Evolutionary conservation across 306 rosid species (phyloP).

Genomic region (Boehmeria nivea): DNA sequence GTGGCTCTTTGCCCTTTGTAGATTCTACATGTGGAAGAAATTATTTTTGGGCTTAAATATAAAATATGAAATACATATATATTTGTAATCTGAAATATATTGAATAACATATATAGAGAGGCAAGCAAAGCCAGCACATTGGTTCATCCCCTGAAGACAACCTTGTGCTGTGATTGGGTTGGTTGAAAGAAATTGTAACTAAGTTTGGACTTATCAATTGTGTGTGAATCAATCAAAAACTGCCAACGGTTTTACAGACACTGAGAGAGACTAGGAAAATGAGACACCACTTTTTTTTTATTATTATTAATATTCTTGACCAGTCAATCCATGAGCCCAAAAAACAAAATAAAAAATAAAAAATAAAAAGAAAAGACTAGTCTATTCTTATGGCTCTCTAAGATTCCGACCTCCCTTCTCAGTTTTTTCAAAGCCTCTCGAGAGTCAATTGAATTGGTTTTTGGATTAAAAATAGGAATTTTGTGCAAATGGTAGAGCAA

Average conservation of each 20-base stretch:
- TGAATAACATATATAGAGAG: conserved; percentile 22
- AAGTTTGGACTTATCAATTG: conserved; percentile 24
- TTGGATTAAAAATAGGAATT: too few relatives aligned
- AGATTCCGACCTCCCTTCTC: conserved; percentile 1
- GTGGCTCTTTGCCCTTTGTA: neutral
- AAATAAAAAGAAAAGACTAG: neutral
- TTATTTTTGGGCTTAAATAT: neutral
- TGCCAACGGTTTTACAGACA: conserved; percentile 33
- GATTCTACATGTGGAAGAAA: neutral
- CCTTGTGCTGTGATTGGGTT: conserved; percentile 25
- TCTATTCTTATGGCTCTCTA: neutral
- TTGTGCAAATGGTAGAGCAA: too few relatives aligned
- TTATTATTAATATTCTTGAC: conserved; percentile 2
- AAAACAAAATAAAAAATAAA: neutral
- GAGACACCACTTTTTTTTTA: neutral
- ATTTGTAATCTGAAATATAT: conserved; percentile 11
- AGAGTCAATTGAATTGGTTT: neutral
- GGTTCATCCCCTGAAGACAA: conserved; percentile 70
- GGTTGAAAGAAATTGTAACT: too few relatives aligned
- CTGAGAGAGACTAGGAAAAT: conserved; percentile 21
- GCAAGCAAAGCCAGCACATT: conserved; percentile 37
- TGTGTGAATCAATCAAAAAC: conserved; percentile 5
- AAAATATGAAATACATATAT: too few relatives aligned
- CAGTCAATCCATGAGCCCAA: neutral
- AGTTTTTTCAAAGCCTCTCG: neutral